Evolutionary conservation across 208 protist species (phyloP), one percentile per base, ranked within the genome.

Genomic region (Trypanosoma cruzi): DNA sequence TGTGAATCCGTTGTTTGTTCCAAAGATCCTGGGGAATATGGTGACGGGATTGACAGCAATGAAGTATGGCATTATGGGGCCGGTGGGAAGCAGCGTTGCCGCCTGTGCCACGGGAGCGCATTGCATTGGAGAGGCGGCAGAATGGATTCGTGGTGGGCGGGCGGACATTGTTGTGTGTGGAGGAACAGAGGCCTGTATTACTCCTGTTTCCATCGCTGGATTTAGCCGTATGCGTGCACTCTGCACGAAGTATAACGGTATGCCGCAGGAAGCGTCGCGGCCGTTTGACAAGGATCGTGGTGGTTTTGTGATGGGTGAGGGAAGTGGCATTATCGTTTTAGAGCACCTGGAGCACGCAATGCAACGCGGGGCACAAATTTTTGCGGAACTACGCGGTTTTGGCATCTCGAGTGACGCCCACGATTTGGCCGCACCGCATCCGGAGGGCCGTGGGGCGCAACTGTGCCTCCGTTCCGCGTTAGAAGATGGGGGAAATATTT

Each of bases 61-160:
- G 6, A 50, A 71, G 20, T 85, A 99, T 65, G 81, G 82, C 18
- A 64, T 98, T 20, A 75, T 78, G 42, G 98, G 98, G 0, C 97
- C 97, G 4, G 96, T 97, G 59, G 82, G 97, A 31, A 91, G 94
- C 49, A 82, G 83, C 29, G 89, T 97, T 8, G 98, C 97, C 4
- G 98, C 98, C 10, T 99, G 98, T 76, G 97, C 98, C 3, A 99
- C 98, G 1, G 98, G 98, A 10, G 96, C 97, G 0, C 95, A 99
- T 68, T 89, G 95, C 50, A 98, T 99, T 73, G 97, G 94, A 10
- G 98, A 99, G 55, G 93, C 96, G 8, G 90, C 86, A 0, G 64
- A 73, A 28, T 92, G 97, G 75, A 93, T 99, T 37, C 86, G 78
- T 18, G 60, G 69, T 6, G 83, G 82, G 2, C 60, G 92, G 4